Conservation (phyloP, 176 grass and related monocot genomes). For the Zoysia japonica region DNA sequence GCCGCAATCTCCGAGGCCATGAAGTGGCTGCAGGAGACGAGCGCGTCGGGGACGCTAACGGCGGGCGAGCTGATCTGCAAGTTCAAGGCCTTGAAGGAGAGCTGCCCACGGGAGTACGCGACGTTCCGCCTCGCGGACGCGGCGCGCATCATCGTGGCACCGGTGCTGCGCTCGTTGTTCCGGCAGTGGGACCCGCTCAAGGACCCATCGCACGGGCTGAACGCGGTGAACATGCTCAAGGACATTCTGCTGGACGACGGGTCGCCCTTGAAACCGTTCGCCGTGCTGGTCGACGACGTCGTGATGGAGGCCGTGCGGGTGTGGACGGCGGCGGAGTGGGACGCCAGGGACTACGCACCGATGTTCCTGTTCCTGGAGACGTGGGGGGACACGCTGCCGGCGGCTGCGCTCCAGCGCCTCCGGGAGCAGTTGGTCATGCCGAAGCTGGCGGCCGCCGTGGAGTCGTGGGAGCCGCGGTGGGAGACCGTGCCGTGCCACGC, state of each 20-base stretch:
- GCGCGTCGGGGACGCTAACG: constrained; percentile 40
- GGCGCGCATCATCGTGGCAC: constrained; percentile 37
- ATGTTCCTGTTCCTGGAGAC: constrained; percentile 63
- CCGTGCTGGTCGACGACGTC: constrained; percentile 51
- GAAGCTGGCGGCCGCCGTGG: constrained; percentile 48
- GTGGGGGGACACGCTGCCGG: constrained; percentile 57
- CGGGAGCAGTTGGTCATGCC: constrained; percentile 63
- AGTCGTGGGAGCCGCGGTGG: constrained; percentile 59
- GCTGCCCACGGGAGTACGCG: constrained; percentile 46
- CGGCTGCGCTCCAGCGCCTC: constrained; percentile 39
- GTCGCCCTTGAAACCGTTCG: constrained; percentile 53
- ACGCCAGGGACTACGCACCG: constrained; percentile 45
- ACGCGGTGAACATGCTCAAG: constrained; percentile 37
- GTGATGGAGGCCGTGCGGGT: constrained; percentile 43
- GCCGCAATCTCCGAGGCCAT: constrained; percentile 17
- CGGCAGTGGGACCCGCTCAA: constrained; percentile 54
- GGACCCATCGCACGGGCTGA: constrained; percentile 49
- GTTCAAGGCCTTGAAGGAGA: constrained; percentile 52
- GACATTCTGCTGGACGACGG: constrained; percentile 48
- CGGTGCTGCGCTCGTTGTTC: constrained; percentile 50
- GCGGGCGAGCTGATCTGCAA: constrained; percentile 35
- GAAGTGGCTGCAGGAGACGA: constrained; percentile 33
- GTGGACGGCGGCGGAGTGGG: constrained; percentile 41
- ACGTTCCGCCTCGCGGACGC: constrained; percentile 39
- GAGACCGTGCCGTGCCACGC: constrained; percentile 42